Evolutionary conservation across 176 grass and related monocot species (phyloP).

Genomic region (Oryza rufipogon): DNA sequence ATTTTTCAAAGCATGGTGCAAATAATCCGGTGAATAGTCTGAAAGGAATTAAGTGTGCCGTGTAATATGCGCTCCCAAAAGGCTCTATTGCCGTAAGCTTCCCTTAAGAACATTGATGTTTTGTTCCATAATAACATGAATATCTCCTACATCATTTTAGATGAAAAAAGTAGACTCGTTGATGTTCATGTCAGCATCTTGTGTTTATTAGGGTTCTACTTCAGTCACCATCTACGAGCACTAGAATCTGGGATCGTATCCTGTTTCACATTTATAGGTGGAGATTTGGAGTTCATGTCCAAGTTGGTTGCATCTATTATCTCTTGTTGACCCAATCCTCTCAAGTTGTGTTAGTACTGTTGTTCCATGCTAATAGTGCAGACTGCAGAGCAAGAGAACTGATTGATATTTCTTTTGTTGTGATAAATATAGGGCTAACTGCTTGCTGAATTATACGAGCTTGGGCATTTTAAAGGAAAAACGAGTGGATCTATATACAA

Average conservation of each 20-base stretch:
- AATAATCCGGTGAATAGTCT: too few relatives aligned
- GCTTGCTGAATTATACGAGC: not conserved
- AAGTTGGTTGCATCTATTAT: constrained; percentile 13
- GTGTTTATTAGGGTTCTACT: constrained; percentile 31
- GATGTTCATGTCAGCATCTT: not conserved
- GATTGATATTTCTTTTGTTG: not conserved
- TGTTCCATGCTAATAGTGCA: not conserved
- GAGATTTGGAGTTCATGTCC: constrained; percentile 14
- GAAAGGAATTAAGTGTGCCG: too few relatives aligned
- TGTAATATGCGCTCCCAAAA: not conserved
- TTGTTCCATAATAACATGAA: not conserved
- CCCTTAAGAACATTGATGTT: not conserved
- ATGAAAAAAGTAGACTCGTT: not conserved
- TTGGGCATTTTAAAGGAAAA: too few relatives aligned
- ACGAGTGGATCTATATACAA: too few relatives aligned
- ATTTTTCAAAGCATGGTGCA: too few relatives aligned
- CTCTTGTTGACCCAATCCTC: not conserved
- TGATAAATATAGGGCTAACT: not conserved
- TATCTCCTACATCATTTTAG: not conserved
- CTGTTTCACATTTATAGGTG: constrained; percentile 29
- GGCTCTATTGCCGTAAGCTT: not conserved
- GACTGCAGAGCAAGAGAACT: not conserved
- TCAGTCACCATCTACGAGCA: constrained; percentile 34
- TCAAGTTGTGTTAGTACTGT: not conserved
- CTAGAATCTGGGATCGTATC: constrained; percentile 34